Percentiles rank a stretch among this genome's conserved stretches.
phyloP scores from a whole-genome alignment of 2,329 filamentous ascomycete species.

The Volutella citrinella region DNA sequence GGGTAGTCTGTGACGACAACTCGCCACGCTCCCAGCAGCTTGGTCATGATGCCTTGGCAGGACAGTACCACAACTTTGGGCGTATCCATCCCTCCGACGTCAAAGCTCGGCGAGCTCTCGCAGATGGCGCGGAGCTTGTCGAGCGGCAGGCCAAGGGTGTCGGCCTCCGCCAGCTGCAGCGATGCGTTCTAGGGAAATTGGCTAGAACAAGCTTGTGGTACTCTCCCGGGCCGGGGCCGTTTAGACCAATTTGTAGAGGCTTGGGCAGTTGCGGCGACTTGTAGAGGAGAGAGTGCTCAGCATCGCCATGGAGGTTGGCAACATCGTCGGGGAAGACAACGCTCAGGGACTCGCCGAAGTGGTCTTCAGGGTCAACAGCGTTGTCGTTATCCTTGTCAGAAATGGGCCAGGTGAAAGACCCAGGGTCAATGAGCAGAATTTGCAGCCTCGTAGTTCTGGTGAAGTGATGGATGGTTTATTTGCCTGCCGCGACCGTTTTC shows the following conservation, averaged over 20 bases:
- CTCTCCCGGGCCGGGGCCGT: constrained; percentile 48
- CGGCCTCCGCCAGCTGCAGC: constrained; percentile 51
- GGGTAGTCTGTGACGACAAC: constrained; percentile 69
- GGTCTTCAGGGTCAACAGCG: constrained; percentile 50
- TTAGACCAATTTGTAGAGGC: constrained; percentile 42
- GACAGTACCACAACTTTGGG: constrained; percentile 67
- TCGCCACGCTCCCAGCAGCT: constrained; percentile 44
- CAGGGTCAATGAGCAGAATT: too few species aligned
- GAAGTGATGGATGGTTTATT: constrained; percentile 38
- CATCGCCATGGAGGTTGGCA: constrained; percentile 63
- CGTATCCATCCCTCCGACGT: constrained; percentile 49
- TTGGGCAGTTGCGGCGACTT: constrained; percentile 47
- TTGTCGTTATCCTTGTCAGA: constrained; percentile 23
- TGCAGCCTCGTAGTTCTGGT: too few species aligned
- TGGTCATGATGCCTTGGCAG: constrained; percentile 50
- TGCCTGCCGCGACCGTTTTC: constrained; percentile 18
- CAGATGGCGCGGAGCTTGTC: constrained; percentile 12
- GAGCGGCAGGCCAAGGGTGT: constrained; percentile 31
- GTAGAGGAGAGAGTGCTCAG: constrained; percentile 57
- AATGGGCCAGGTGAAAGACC: constrained; percentile 40
- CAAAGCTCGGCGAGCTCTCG: constrained; percentile 31
- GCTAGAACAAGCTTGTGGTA: constrained; percentile 61
- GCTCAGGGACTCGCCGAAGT: constrained; percentile 55
- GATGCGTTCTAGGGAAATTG: constrained; percentile 73
- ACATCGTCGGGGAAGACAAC: constrained; percentile 68